Conservation (phyloP, 2,329 filamentous ascomycete species). For the Scedosporium boydii region DNA sequence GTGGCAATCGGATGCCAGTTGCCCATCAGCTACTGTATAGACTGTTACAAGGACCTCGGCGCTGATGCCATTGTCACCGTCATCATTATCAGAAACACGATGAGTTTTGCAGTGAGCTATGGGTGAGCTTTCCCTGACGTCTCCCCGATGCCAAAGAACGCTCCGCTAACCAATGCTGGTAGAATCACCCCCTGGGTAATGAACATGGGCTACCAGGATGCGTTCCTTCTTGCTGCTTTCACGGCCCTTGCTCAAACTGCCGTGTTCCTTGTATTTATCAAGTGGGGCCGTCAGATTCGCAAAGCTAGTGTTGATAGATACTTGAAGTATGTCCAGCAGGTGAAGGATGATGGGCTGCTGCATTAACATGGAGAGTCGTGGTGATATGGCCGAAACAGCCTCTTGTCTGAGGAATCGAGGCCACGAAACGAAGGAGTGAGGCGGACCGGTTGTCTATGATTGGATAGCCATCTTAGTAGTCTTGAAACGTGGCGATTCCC, state of each 20-base stretch:
- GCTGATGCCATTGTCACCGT: slow-evolving; percentile 21
- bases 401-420: too few relatives aligned
- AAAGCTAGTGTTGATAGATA: slow-evolving; percentile 5
- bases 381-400: too few relatives aligned
- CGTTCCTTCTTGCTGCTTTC: slow-evolving; percentile 21
- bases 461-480: too few relatives aligned
- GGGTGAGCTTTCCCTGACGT: slow-evolving; percentile 3
- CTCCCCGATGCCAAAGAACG: background rate
- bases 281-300: slow-evolving; percentile 1
- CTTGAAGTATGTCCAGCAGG: slow-evolving; percentile 4
- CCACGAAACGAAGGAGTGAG: too few relatives aligned
- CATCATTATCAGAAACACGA: slow-evolving; percentile 20
- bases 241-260: slow-evolving; percentile 16
- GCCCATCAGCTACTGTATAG: slow-evolving; percentile 21
- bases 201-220: slow-evolving; percentile 21
- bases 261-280: slow-evolving; percentile 20
- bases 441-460: too few relatives aligned
- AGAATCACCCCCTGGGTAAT: slow-evolving; percentile 23
- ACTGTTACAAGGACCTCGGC: slow-evolving; percentile 23
- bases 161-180: background rate
- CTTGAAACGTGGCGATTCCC: too few relatives aligned
- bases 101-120: slow-evolving; percentile 14
- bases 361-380: too few relatives aligned
- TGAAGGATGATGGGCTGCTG: too few relatives aligned
- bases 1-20: slow-evolving; percentile 17